phyloP scores from a whole-genome alignment of 2,329 filamentous ascomycete genomes.

The Aspergillus uvarum region DNA sequence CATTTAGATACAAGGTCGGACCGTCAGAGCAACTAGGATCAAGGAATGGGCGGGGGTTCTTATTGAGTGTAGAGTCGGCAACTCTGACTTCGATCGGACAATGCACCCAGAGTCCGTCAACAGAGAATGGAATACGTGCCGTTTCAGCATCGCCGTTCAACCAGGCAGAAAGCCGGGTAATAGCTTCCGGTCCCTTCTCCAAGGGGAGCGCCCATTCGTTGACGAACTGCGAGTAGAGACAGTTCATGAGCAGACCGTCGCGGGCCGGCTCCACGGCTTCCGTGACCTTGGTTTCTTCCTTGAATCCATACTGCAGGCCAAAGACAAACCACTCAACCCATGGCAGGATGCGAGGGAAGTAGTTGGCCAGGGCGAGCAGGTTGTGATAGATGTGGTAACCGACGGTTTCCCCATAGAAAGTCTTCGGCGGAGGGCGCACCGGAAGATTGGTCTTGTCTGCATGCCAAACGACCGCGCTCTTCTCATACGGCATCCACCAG shows the following conservation, averaged over 20 bases:
- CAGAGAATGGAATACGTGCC: constrained; percentile 75
- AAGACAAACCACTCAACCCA: constrained; percentile 96
- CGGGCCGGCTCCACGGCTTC: constrained; percentile 78
- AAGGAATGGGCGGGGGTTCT: constrained; percentile 61
- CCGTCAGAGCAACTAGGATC: constrained; percentile 69
- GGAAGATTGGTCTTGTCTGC: constrained; percentile 73
- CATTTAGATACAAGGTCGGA: constrained; percentile 84
- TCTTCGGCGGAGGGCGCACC: constrained; percentile 58
- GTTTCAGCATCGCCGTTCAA: constrained; percentile 70
- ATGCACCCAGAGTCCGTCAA: constrained; percentile 78
- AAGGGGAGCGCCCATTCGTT: constrained; percentile 97
- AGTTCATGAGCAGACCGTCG: constrained; percentile 88
- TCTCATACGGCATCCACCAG: constrained; percentile 96
- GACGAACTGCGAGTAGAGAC: constrained; percentile 95
- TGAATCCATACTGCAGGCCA: constrained; percentile 95
- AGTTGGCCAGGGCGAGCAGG: constrained; percentile 76
- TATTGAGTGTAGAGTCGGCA: constrained; percentile 61
- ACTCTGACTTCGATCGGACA: constrained; percentile 92
- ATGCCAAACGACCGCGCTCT: constrained; percentile 83
- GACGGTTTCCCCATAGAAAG: constrained; percentile 77
- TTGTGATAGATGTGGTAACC: constrained; percentile 93
- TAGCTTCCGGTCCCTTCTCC: constrained; percentile 79
- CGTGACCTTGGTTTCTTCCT: constrained; percentile 60
- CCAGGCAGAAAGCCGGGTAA: constrained; percentile 82
- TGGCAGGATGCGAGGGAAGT: constrained; percentile 74